Evolutionary conservation across 1,284 basidiomycete species (phyloP).

Genomic region (Leccinum variabile): DNA sequence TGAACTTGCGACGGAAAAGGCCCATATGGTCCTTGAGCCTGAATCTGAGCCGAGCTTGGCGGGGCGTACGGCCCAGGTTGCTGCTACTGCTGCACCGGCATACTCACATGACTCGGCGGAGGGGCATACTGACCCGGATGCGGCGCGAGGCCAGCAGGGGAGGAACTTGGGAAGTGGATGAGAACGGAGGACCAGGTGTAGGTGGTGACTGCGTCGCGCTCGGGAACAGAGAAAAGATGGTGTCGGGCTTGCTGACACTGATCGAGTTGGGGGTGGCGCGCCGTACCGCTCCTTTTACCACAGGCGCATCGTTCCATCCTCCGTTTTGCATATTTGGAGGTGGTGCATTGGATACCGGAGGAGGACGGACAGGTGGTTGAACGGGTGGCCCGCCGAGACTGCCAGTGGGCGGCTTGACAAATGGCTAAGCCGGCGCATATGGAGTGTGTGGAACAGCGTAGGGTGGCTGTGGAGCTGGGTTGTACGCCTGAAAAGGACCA

Average conservation of each 20-base stretch:
- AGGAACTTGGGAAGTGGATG: slow-evolving; percentile 38
- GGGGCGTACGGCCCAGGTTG: slow-evolving; percentile 39
- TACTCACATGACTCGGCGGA: slow-evolving; percentile 23
- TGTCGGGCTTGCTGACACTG: slow-evolving; percentile 53
- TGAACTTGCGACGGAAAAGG: slow-evolving; percentile 16
- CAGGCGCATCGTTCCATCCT: slow-evolving; percentile 92
- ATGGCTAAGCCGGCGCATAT: slow-evolving; percentile 27
- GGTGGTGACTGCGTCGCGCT: slow-evolving; percentile 59
- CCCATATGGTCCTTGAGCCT: slow-evolving; percentile 19
- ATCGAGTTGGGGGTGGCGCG: slow-evolving; percentile 52
- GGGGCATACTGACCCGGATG: slow-evolving; percentile 36
- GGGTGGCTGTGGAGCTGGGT: slow-evolving; percentile 14
- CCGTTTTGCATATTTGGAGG: slow-evolving; percentile 66
- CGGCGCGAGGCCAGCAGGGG: slow-evolving; percentile 35
- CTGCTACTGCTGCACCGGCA: slow-evolving; percentile 31
- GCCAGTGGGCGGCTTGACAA: slow-evolving; percentile 19
- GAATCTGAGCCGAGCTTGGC: slow-evolving; percentile 20
- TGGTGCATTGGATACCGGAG: slow-evolving; percentile 23
- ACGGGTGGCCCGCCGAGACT: slow-evolving; percentile 22
- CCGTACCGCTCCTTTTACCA: slow-evolving; percentile 39
- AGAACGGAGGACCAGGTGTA: slow-evolving; percentile 43
- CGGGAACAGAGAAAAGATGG: slow-evolving; percentile 90
- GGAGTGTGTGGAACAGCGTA: slow-evolving; percentile 38
- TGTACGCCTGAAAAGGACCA: slow-evolving; percentile 10
- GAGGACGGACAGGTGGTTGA: slow-evolving; percentile 22